phyloP scores from a whole-genome alignment of 768 basidiomycete genomes.

The Sporobolomyces pararoseus region DNA sequence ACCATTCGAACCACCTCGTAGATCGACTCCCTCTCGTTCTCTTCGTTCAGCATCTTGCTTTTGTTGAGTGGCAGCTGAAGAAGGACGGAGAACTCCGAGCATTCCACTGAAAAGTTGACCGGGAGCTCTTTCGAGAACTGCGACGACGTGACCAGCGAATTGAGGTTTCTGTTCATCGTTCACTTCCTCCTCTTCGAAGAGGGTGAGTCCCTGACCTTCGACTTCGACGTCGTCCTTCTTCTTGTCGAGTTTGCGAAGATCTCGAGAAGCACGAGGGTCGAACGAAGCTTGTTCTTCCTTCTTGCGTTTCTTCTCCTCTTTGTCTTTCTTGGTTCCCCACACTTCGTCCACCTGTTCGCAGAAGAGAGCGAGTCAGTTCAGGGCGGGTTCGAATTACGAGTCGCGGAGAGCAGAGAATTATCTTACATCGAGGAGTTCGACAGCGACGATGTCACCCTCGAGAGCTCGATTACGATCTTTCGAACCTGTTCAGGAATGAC shows the following conservation, averaged over 20 bases:
- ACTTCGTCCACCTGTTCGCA: conserved; percentile 41
- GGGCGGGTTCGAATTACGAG: background rate
- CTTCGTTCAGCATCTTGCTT: conserved; percentile 79
- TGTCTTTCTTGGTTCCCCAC: conserved; percentile 94
- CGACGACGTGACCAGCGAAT: conserved; percentile 97
- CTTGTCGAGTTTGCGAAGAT: conserved; percentile 83
- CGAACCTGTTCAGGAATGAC: conserved; percentile 57
- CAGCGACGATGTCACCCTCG: conserved; percentile 96
- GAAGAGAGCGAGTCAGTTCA: background rate
- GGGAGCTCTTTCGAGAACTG: conserved; percentile 99
- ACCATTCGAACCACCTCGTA: conserved; percentile 27
- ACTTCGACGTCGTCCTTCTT: conserved; percentile 99
- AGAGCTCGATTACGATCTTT: conserved; percentile 97
- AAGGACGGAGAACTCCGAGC: conserved; percentile 58
- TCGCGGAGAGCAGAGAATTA: too few species aligned
- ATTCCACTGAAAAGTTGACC: conserved; percentile 98
- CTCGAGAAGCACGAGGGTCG: conserved; percentile 62
- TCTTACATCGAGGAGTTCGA: conserved; percentile 90
- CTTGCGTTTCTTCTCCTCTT: conserved; percentile 99
- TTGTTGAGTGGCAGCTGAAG: conserved; percentile 40
- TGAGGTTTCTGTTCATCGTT: conserved; percentile 97
- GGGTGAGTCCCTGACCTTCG: conserved; percentile 91
- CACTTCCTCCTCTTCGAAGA: conserved; percentile 99
- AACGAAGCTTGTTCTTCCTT: conserved; percentile 98
- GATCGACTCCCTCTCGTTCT: conserved; percentile 87